Base-by-base conservation (phyloP, 345 rosid species). In the Hevea brasiliensis region DNA sequence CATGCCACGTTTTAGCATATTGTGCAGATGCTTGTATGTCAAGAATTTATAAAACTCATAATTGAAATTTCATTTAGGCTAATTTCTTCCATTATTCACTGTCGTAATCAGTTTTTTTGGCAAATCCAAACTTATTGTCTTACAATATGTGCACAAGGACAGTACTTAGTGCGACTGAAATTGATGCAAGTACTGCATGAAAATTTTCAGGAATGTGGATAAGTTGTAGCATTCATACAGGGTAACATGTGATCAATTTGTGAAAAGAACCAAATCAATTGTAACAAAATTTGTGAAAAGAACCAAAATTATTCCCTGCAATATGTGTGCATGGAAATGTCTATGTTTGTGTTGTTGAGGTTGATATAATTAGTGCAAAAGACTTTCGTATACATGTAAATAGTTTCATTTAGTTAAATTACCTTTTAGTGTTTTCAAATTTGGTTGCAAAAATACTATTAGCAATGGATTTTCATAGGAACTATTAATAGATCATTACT, bases 1-100 rank as follows among this genome's bases (percentile, higher is more conserved):
- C 89, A 80, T 60, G 77, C 68, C 37, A 21, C 54, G 29, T 64
- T 17, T 9, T 23, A 17, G 44, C 21, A 40, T 5, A n/a, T 10
- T 42, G n/a, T 20, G 21, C 2, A 48, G 15, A 29, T 74, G 23
- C 40, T 32, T 47, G 37, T 45, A 32, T 58, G 15, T 11, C 1
- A 14, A 11, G 23, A 23, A 58, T 40, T 7, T n/a, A 8, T n/a
- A 40, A 37, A 6, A 24, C 7, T 2, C 29, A 14, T 5, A 4
- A 29, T 32, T 59, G 40, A 27, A 59, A 4, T 13, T 59, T 54
- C 58, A 14, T 59, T 13, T 14, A 13, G 41, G 11, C 12, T 61
- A 61, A 1, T 61, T 15, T 29, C 64, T 60, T 60, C 64, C 42
- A 4, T 32, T 58, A n/a, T 58, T 29, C 8, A 23, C 5, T 17